Evolutionary conservation across 306 rosid genomes (phyloP).

Genomic region (Quercus variabilis): DNA sequence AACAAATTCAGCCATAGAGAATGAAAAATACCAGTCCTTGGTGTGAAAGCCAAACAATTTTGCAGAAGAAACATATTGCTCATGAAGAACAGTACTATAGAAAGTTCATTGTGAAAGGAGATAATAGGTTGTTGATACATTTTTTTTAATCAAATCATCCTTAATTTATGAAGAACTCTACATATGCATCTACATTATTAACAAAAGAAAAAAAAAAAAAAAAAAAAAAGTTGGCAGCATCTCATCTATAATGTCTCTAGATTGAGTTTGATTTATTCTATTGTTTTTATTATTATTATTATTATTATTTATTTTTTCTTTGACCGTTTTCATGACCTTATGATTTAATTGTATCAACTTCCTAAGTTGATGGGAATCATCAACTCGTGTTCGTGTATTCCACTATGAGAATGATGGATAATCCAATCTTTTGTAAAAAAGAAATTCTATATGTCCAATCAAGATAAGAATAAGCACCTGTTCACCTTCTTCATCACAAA

Average conservation of each 20-base stretch:
- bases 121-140: background rate
- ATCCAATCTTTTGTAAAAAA: background rate
- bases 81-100: background rate
- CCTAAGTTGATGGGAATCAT: background rate
- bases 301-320: background rate
- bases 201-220: background rate
- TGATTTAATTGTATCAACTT: background rate
- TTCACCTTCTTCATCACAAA: conserved; percentile 83
- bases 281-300: background rate
- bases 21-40: background rate
- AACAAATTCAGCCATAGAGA: conserved; percentile 11
- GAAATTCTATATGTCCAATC: background rate
- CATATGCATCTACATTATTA: background rate
- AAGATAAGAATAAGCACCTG: conserved; percentile 43
- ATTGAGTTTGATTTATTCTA: conserved; percentile 6
- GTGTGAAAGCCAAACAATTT: background rate
- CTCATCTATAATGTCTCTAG: background rate
- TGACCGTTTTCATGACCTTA: background rate
- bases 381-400: background rate
- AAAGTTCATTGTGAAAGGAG: conserved; percentile 1
- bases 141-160: background rate
- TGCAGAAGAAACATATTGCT: background rate
- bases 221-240: background rate
- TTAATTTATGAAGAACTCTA: background rate
- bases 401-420: background rate